phyloP scores from a whole-genome alignment of 192 early-diverging fungal species.

The Phycomyces blakesleeanus region DNA sequence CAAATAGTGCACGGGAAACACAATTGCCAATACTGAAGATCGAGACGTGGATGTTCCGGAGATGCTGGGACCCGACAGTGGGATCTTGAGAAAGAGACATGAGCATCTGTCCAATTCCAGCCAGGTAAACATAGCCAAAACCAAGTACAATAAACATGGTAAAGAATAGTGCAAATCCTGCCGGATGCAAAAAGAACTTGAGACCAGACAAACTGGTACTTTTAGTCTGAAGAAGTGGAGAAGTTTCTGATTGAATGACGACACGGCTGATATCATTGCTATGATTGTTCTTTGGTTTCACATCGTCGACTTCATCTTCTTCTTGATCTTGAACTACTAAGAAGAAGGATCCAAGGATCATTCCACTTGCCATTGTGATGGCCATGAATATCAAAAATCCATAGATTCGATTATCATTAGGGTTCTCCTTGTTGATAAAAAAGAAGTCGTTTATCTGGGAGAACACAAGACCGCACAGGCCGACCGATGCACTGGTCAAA shows the following conservation, averaged over 20 bases:
- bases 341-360: conserved; percentile 19
- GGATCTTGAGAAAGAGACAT: conserved; percentile 11
- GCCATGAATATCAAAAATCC: conserved; percentile 28
- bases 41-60: conserved; percentile 32
- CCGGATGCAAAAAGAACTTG: conserved; percentile 26
- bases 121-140: conserved; percentile 32
- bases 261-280: not conserved
- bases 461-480: conserved; percentile 32
- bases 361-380: not conserved
- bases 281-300: too few species aligned
- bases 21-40: conserved; percentile 24
- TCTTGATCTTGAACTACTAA: conserved; percentile 4
- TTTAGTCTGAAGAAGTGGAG: not conserved
- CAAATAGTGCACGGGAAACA: conserved; percentile 19
- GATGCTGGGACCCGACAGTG: conserved; percentile 14
- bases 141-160: conserved; percentile 25
- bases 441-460: conserved; percentile 33
- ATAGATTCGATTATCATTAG: conserved; percentile 20
- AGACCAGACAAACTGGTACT: conserved; percentile 8
- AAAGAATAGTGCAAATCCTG: conserved; percentile 19
- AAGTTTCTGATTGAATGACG: not conserved
- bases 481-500: conserved; percentile 26
- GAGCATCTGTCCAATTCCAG: conserved; percentile 27
- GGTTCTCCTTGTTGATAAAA: conserved; percentile 16
- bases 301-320: too few species aligned